Conservation (phyloP, 2,329 filamentous ascomycete species). For the Sclerotinia subarctica region DNA sequence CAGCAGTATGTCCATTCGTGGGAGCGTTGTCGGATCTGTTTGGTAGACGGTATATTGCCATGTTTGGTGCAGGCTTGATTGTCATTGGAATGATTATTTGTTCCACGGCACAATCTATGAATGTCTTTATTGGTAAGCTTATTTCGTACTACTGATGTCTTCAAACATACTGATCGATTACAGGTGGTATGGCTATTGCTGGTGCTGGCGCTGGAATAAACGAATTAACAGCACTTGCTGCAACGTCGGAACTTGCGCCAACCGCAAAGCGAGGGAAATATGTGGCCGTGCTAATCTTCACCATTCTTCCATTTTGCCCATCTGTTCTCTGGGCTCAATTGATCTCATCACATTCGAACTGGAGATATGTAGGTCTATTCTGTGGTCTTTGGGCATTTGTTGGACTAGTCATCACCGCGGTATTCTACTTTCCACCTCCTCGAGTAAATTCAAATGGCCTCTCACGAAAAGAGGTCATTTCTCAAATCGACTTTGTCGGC, state of each 20-base stretch:
- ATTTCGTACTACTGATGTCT: background rate
- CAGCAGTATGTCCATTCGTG: conserved; percentile 60
- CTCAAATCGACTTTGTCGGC: conserved; percentile 50
- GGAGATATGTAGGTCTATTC: conserved; percentile 54
- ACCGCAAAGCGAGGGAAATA: conserved; percentile 60
- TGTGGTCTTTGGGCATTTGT: conserved; percentile 51
- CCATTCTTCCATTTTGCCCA: conserved; percentile 59
- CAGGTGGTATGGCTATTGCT: conserved; percentile 51
- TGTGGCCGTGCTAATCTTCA: conserved; percentile 57
- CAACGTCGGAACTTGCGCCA: conserved; percentile 65
- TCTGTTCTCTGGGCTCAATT: conserved; percentile 59
- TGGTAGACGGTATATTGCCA: conserved; percentile 57
- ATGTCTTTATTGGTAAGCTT: conserved; percentile 55
- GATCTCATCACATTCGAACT: conserved; percentile 46
- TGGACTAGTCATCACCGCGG: conserved; percentile 48
- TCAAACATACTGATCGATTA: background rate
- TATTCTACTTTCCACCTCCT: conserved; percentile 54
- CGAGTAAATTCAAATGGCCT: conserved; percentile 44
- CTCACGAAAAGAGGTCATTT: conserved; percentile 41
- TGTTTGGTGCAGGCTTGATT: conserved; percentile 52
- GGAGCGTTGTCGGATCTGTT: conserved; percentile 63
- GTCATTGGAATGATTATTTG: conserved; percentile 59
- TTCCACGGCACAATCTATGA: conserved; percentile 56
- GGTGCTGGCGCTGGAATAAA: conserved; percentile 65
- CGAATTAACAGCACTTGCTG: conserved; percentile 62